Base-by-base conservation (phyloP, 176 grass and related monocot genomes). In the Hyparrhenia diplandra region DNA sequence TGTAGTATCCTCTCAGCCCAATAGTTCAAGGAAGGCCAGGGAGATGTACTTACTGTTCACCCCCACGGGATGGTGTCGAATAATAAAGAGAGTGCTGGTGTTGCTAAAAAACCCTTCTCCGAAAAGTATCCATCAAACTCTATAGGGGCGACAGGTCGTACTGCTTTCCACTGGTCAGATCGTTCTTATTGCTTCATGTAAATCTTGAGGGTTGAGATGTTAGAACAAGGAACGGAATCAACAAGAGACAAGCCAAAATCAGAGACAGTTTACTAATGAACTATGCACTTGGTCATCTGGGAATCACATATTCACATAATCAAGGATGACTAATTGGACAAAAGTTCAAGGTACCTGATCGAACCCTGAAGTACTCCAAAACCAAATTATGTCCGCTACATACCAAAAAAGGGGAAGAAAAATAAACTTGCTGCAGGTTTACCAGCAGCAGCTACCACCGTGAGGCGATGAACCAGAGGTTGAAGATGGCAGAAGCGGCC, bases 401-500 rank as follows among this genome's bases (percentile, higher is more conserved):
- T 71, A 47, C 11, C 3, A n/a, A n/a, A n/a, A n/a, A n/a, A n/a
- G n/a, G n/a, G n/a, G n/a, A n/a, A n/a, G n/a, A 21, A 67, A 45
- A 60, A 51, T 5, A n/a, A 23, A 36, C 37, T 6, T 0, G 30
- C 27, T 13, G 75, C 71, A 52, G 21, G 37, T 43, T 66, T 16
- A 6, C 14, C n/a, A 20, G 10, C 46, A 49, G 46, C 46, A 6
- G 3, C 3, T 39, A 57, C 86, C 83, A 88, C 10, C 36, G 40
- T 18, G 93, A 92, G 5, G 92, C 89, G 40, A 97, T 55, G 73
- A 77, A 89, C 95, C 95, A 89, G 54, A 98, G 79, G 83, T 98
- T 98, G 84, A 98, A 87, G 67, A 92, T 75, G 63, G 92, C 86
- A 1, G 95, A 91, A 25, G 86, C 85, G 9, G 95, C 92, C 34